Evolutionary conservation across 202 grass and related monocot species (phyloP).

Genomic region (Saccharum hybrid): DNA sequence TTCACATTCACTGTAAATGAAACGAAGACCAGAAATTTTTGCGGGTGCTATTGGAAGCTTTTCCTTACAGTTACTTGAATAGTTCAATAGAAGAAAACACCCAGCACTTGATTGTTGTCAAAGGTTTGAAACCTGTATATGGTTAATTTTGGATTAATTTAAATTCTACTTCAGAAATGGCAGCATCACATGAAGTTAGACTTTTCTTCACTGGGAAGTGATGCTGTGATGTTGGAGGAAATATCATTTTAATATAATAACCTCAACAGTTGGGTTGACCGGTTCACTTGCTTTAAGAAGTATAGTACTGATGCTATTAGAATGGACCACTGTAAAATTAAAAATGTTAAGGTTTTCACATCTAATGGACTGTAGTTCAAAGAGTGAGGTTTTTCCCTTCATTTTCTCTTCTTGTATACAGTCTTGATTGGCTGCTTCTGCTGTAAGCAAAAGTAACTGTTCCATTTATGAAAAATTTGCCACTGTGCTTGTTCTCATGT

Average conservation of each 20-base stretch:
- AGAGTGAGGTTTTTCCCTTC: background rate
- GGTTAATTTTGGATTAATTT: background rate
- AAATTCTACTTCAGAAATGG: background rate
- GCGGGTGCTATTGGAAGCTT: background rate
- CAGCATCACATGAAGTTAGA: constrained; percentile 9
- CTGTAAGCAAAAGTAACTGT: constrained; percentile 18
- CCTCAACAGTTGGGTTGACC: background rate
- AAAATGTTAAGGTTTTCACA: background rate
- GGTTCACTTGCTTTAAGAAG: background rate
- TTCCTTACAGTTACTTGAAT: background rate
- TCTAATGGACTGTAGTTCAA: background rate
- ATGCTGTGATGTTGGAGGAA: background rate
- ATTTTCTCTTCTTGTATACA: background rate
- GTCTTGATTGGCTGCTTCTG: constrained; percentile 22
- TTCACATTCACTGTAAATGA: constrained; percentile 1
- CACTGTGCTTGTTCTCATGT: constrained; percentile 29
- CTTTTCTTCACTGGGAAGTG: constrained; percentile 16
- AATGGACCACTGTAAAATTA: background rate
- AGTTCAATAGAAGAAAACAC: background rate
- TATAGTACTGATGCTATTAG: background rate
- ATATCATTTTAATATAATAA: background rate
- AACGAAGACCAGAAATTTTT: background rate
- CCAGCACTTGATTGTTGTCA: constrained; percentile 2
- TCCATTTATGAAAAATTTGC: constrained; percentile 7
- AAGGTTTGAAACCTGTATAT: background rate